Conservation (phyloP, 352 stramenopile species). For the Globisporangium parvum region DNA sequence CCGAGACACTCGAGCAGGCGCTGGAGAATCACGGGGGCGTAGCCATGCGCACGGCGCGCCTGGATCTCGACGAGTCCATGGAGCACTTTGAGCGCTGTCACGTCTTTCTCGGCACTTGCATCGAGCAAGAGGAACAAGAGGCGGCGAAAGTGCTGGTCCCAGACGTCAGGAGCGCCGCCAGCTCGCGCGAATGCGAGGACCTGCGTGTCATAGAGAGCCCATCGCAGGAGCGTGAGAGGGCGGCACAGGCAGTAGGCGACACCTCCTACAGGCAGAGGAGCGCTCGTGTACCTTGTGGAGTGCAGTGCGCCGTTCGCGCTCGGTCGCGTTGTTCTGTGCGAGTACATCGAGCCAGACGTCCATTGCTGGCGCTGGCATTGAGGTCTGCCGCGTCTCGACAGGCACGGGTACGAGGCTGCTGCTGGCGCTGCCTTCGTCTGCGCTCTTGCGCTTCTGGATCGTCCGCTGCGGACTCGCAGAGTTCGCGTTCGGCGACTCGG, state of each 20-base stretch:
- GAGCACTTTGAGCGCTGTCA: slow-evolving; percentile 49
- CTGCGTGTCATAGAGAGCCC: slow-evolving; percentile 18
- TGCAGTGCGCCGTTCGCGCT: slow-evolving; percentile 27
- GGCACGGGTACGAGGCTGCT: not conserved
- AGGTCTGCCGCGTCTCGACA: not conserved
- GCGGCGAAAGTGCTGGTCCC: slow-evolving; percentile 34
- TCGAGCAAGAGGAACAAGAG: slow-evolving; percentile 43
- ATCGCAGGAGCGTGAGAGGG: too few relatives aligned
- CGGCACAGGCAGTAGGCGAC: too few relatives aligned
- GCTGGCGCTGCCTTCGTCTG: slow-evolving; percentile 9
- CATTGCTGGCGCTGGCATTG: slow-evolving; percentile 14
- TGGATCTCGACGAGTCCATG: slow-evolving; percentile 38
- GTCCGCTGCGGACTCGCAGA: slow-evolving; percentile 28
- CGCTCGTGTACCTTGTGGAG: slow-evolving; percentile 45
- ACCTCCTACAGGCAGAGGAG: too few relatives aligned
- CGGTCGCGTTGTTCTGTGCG: slow-evolving; percentile 40
- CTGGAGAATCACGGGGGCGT: slow-evolving; percentile 52
- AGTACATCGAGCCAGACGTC: slow-evolving; percentile 38
- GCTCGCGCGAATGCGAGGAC: slow-evolving; percentile 24
- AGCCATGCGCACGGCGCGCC: slow-evolving; percentile 33
- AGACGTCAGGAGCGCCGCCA: slow-evolving; percentile 20
- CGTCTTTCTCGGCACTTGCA: slow-evolving; percentile 34
- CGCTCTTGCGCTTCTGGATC: slow-evolving; percentile 43
- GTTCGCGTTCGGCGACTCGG: slow-evolving; percentile 38
- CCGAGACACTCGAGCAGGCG: slow-evolving; percentile 44